Conservation (phyloP, 2,329 filamentous ascomycete species). For the Nemania bipapillata region DNA sequence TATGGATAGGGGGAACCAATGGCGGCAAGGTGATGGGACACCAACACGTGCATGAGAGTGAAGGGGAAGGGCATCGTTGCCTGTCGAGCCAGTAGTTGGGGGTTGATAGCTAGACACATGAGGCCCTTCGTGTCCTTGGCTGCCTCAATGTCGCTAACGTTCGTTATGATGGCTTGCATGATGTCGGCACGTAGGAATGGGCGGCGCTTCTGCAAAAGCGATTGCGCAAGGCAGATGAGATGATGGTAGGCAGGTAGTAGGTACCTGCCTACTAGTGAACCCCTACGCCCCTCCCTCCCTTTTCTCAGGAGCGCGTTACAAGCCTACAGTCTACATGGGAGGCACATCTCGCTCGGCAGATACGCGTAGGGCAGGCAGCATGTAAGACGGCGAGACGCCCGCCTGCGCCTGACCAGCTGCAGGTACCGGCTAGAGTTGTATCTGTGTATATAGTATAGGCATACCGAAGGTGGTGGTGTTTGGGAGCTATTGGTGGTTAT, state of each 20-base stretch:
- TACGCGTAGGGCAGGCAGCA: slow-evolving; percentile 6
- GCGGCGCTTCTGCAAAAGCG: slow-evolving; percentile 44
- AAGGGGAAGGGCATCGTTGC: slow-evolving; percentile 31
- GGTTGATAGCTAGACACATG: slow-evolving; percentile 27
- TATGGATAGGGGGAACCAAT: slow-evolving; percentile 36
- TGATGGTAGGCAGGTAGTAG: no score
- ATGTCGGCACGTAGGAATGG: slow-evolving; percentile 17
- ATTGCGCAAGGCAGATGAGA: slow-evolving; percentile 28
- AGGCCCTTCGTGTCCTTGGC: slow-evolving; percentile 27
- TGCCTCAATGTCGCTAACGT: slow-evolving; percentile 14
- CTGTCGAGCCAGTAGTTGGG: slow-evolving; percentile 21
- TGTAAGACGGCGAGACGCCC: slow-evolving; percentile 46
- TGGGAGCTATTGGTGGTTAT: slow-evolving; percentile 36
- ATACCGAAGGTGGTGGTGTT: no score
- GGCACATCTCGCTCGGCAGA: slow-evolving; percentile 26
- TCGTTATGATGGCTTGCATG: not conserved
- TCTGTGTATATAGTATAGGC: slow-evolving; percentile 22
- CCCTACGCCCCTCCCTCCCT: not conserved
- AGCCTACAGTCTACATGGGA: slow-evolving; percentile 26
- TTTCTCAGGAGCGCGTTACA: slow-evolving; percentile 14
- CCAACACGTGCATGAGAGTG: slow-evolving; percentile 38
- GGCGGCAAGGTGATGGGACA: slow-evolving; percentile 38
- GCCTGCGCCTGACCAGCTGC: slow-evolving; percentile 38
- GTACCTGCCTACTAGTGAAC: no score
- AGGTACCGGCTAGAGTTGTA: slow-evolving; percentile 37